phyloP scores from a whole-genome alignment of 2,329 filamentous ascomycete genomes.

The Plenodomus lindquistii region DNA sequence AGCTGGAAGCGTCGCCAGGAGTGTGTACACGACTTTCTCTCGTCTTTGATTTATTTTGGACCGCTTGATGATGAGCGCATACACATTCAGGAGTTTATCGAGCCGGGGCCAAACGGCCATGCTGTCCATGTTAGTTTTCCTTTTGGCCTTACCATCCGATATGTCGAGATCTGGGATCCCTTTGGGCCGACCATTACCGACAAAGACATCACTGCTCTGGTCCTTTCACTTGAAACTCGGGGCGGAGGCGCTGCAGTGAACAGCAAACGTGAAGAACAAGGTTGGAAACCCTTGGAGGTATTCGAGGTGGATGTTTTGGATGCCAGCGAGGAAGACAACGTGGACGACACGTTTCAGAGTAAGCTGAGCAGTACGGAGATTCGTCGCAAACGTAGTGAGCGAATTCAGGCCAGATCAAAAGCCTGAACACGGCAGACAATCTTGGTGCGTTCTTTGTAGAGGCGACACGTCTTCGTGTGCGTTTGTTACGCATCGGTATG shows the following conservation, averaged over 20 bases:
- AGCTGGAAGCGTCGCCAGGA: constrained; percentile 76
- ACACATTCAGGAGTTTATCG: constrained; percentile 50
- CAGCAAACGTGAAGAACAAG: constrained; percentile 72
- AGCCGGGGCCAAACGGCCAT: constrained; percentile 54
- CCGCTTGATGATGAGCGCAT: constrained; percentile 49
- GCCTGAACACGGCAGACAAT: constrained; percentile 17
- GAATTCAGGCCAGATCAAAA: constrained; percentile 24
- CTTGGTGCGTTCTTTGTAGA: constrained; percentile 1
- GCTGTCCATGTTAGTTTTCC: constrained; percentile 63
- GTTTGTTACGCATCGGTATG: constrained; percentile 11
- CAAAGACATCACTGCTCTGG: constrained; percentile 74
- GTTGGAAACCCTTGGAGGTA: constrained; percentile 75
- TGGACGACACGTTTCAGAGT: constrained; percentile 67
- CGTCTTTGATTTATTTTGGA: constrained; percentile 63
- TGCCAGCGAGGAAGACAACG: constrained; percentile 57
- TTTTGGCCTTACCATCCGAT: constrained; percentile 69
- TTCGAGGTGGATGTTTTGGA: constrained; percentile 91
- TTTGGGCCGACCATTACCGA: constrained; percentile 91
- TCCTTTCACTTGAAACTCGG: constrained; percentile 87
- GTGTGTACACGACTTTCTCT: constrained; percentile 72
- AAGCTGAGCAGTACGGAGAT: constrained; percentile 96
- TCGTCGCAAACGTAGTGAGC: constrained; percentile 49
- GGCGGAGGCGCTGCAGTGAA: constrained; percentile 85
- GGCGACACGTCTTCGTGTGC: constrained; percentile 11
- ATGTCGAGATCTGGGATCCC: constrained; percentile 82